Conservation (phyloP, 2,329 filamentous ascomycete genomes). For the Fusarium falciforme region DNA sequence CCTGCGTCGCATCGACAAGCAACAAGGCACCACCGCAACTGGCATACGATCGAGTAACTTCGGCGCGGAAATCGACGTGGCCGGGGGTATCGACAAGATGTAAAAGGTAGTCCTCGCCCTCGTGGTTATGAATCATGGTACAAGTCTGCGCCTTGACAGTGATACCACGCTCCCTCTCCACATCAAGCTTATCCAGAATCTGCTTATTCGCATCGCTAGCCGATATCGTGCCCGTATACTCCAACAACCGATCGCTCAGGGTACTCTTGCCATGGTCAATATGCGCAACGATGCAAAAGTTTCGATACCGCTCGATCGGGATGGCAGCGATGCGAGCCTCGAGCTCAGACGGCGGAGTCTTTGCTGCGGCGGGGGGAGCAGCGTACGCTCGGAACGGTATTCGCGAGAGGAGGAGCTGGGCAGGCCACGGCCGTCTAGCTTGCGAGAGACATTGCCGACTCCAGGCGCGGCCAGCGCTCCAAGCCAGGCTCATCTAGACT, state of each 20-base stretch:
- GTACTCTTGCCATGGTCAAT: slow-evolving; percentile 99
- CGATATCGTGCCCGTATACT: slow-evolving; percentile 93
- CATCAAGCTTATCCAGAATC: slow-evolving; percentile 95
- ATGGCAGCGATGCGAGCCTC: slow-evolving; percentile 74
- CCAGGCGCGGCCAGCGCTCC: slow-evolving; percentile 52
- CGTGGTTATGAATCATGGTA: slow-evolving; percentile 93
- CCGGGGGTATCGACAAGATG: slow-evolving; percentile 97
- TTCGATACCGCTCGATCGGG: slow-evolving; percentile 83
- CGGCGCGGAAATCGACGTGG: slow-evolving; percentile 96
- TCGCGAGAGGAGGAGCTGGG: slow-evolving; percentile 12
- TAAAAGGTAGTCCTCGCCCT: slow-evolving; percentile 88
- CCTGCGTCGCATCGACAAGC: slow-evolving; percentile 95
- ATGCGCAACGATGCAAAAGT: slow-evolving; percentile 99
- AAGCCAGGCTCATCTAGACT: slow-evolving; percentile 52
- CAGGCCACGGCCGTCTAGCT: slow-evolving; percentile 31
- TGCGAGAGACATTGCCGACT: slow-evolving; percentile 49
- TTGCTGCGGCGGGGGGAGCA: slow-evolving; percentile 29
- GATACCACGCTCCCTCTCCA: slow-evolving; percentile 95
- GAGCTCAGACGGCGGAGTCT: slow-evolving; percentile 49
- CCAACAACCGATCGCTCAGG: slow-evolving; percentile 89
- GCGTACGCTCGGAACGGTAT: slow-evolving; percentile 15
- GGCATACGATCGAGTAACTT: slow-evolving; percentile 95
- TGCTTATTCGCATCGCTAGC: slow-evolving; percentile 88
- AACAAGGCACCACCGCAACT: slow-evolving; percentile 93
- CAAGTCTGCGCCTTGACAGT: slow-evolving; percentile 99